These are phyloP conservation scores for Detonula confervacea DNA, from an alignment of 352 stramenopile species.

Conservation along the genomic window DNA sequence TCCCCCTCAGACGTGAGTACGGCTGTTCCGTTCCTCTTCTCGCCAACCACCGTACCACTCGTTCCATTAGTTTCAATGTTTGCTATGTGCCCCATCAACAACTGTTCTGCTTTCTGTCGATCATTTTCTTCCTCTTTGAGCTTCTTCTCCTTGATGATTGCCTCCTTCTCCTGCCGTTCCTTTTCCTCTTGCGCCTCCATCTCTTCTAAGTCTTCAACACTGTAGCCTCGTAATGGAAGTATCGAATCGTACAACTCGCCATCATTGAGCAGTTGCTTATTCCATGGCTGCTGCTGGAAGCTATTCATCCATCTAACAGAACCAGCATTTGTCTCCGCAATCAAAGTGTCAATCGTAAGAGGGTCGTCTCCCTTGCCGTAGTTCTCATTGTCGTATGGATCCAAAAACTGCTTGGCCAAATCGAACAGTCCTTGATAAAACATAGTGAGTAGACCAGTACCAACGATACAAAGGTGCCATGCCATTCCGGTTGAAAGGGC, in stretches of 20 bases:
- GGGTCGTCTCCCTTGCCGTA: slow-evolving; percentile 86
- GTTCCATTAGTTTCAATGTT: slow-evolving; percentile 50
- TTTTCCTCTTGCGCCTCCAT: slow-evolving; percentile 70
- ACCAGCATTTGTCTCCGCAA: slow-evolving; percentile 85
- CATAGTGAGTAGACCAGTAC: slow-evolving; percentile 84
- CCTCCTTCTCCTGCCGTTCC: slow-evolving; percentile 63
- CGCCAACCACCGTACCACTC: slow-evolving; percentile 17
- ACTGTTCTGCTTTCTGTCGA: slow-evolving; percentile 31
- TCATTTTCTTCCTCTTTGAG: slow-evolving; percentile 58
- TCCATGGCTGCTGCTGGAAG: slow-evolving; percentile 81
- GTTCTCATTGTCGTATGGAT: slow-evolving; percentile 88
- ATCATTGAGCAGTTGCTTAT: slow-evolving; percentile 64
- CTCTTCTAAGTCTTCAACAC: slow-evolving; percentile 72
- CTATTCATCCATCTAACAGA: slow-evolving; percentile 81
- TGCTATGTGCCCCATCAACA: slow-evolving; percentile 39
- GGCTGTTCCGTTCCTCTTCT: slow-evolving; percentile 34
- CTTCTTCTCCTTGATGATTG: slow-evolving; percentile 50
- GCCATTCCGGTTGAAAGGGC: slow-evolving; percentile 77
- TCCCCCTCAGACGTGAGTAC: slow-evolving; percentile 40
- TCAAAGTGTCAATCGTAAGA: slow-evolving; percentile 83
- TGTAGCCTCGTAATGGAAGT: slow-evolving; percentile 76
- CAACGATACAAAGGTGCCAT: slow-evolving; percentile 75
- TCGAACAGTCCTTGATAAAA: slow-evolving; percentile 87
- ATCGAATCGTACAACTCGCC: slow-evolving; percentile 75
- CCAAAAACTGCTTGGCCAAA: slow-evolving; percentile 86